Evolutionary conservation across 225 moss, liverwort and hornwort species (phyloP), one percentile per base, ranked within the genome.

Genomic region (Anthoceros angustus): DNA sequence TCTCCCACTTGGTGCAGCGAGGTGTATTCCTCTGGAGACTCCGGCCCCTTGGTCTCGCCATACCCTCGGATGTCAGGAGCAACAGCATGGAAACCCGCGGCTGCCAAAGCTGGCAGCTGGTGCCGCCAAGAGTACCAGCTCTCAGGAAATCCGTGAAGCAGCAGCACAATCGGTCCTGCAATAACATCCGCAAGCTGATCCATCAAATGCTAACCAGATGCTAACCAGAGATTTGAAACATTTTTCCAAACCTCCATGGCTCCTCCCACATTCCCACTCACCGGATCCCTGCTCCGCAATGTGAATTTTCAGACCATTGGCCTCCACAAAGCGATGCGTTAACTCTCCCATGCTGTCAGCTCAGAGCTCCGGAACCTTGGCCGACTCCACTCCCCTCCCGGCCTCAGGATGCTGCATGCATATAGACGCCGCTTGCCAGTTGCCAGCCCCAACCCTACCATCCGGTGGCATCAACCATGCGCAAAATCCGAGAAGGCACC

Each of bases 81-180:
- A 15, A 77, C 42, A 0, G 66, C 73, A 68, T 73, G 77, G 64
- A 68, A 78, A 21, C 77, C 77, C 10, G 74, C 74, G 12, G 10
- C 68, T 18, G 71, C 77, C 40, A 78, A 65, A 43, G 74, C 77
- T 46, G 74, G 71, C 39, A 78, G 67, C 65, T 78, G 77, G 62
- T 74, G 26, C 43, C 65, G 74, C 63, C 64, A 78, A 12, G 67
- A 41, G 68, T 74, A 74, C 77, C 77, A 78, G 5, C 71, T 63
- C 41, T 73, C 73, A 40, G 77, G 77, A 62, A 71, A 78, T 10
- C 74, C 71, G 42, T 78, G 32, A 11, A 63, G 32, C 62, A 63
- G 62, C 11, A 63, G 32, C 62, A 63, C 62, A 24, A 24, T 12
- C 11, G 32, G 62, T 11, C 32, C 32, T 63, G 5, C 48, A 49